Conservation (phyloP, 306 rosid genomes). For the Lablab purpureus region DNA sequence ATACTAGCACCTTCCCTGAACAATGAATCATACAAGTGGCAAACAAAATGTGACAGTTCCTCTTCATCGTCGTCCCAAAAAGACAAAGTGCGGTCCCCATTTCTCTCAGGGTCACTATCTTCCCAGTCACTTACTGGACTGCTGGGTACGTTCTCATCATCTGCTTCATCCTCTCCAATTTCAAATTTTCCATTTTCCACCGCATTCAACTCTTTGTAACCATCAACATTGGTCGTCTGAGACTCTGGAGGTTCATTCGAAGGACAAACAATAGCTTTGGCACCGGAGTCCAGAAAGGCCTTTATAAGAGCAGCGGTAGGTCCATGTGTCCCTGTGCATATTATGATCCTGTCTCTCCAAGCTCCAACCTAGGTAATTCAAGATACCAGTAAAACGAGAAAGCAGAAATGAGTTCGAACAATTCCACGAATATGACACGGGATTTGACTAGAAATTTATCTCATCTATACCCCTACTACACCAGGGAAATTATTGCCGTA, state of each 20-base stretch:
- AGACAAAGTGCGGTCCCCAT: slow-evolving; percentile 47
- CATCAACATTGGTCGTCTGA: slow-evolving; percentile 60
- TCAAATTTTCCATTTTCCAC: slow-evolving; percentile 87
- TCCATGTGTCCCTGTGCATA: slow-evolving; percentile 88
- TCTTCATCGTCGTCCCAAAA: slow-evolving; percentile 83
- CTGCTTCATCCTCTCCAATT: slow-evolving; percentile 92
- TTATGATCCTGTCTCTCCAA: slow-evolving; percentile 95
- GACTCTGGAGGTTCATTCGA: slow-evolving; percentile 80
- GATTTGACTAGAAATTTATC: slow-evolving; percentile 17
- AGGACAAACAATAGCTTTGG: slow-evolving; percentile 91
- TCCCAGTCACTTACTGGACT: slow-evolving; percentile 98
- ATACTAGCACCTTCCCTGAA: slow-evolving; percentile 76
- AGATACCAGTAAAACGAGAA: slow-evolving; percentile 39
- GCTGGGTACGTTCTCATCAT: slow-evolving; percentile 66
- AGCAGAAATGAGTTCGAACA: slow-evolving; percentile 36
- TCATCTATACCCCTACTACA: slow-evolving; percentile 7
- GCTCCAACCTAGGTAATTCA: slow-evolving; percentile 85
- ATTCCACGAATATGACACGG: slow-evolving; percentile 21
- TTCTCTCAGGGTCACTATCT: slow-evolving; percentile 82
- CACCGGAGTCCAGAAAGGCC: slow-evolving; percentile 86
- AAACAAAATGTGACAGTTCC: slow-evolving; percentile 81
- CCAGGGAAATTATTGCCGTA: slow-evolving; percentile 4
- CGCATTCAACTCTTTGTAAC: slow-evolving; percentile 62
- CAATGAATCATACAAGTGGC: slow-evolving; percentile 80
- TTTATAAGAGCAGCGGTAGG: slow-evolving; percentile 75